Evolutionary conservation across 2,329 filamentous ascomycete genomes (phyloP), one percentile per base, ranked within the genome.

Genomic region (Endoconidiophora laricicola): DNA sequence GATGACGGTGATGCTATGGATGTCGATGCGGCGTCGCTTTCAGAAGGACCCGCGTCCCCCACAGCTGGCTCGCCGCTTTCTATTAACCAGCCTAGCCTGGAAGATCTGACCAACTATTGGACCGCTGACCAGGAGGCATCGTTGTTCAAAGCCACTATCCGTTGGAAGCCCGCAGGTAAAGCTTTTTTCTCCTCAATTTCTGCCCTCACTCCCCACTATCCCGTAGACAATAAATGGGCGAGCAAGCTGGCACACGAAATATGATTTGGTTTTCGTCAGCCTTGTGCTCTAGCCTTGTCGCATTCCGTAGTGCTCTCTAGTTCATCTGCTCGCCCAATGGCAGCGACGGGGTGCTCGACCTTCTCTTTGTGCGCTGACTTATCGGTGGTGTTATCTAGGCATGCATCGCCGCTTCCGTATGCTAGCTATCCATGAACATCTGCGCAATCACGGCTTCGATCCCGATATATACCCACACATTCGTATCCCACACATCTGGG

Each of bases 381-480:
- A 12, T 33, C 4, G 9, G 29, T 33, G 29, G 29, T 33, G 29
- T 12, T 7, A 4, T 41, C 2, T 56, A 85, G 85, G 87, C 54
- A 84, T 94, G 73, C 87, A 94, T 68, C 93, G 90, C 62, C 86
- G 94, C 64, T 94, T 94, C 61, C 81, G 86, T 54, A 88, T 95
- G 73, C 79, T 94, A 55, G 80, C 86, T 6, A 86, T 95, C 52
- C 82, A 82, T 42, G 80, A 88, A 57, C 78, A 86, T 57, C 68
- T 93, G 54, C 78, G 81, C 56, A 86, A 83, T 57, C 83, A 88
- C 63, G 86, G 86, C 59, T 82, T 84, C 61, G 74, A 87, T 63
- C 75, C 81, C 47, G 72, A 82, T 59, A 58, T 76, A 56, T 69
- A 78, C 57, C 74, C 76, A 14, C 91, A 98, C 66, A 95, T 86